These are phyloP conservation scores for Boletellus deceptivus DNA, from an alignment of 1,284 basidiomycete genomes.

Conservation along the genomic window DNA sequence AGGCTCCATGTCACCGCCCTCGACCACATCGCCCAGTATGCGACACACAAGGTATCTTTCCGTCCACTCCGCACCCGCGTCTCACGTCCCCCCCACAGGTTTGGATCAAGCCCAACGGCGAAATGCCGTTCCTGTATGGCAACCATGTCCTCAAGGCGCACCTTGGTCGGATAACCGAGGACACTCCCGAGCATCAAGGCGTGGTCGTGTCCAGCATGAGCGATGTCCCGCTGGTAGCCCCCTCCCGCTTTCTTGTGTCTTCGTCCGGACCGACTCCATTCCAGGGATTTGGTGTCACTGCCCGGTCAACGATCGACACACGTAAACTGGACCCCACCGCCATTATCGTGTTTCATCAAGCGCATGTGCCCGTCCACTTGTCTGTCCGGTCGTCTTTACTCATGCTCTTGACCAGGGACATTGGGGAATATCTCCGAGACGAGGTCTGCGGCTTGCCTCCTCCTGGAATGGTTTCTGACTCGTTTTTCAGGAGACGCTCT, in stretches of 20 bases:
- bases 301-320: slow-evolving; percentile 93
- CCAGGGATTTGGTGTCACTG: slow-evolving; percentile 97
- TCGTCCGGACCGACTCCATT: slow-evolving; percentile 9
- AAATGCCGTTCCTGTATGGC: slow-evolving; percentile 98
- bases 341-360: slow-evolving; percentile 98
- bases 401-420: slow-evolving; percentile 60
- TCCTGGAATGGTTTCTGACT: slow-evolving; percentile 10
- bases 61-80: neutral
- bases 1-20: slow-evolving; percentile 94
- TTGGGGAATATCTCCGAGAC: slow-evolving; percentile 94
- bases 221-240: slow-evolving; percentile 84
- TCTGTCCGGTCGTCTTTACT: slow-evolving; percentile 2
- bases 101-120: slow-evolving; percentile 99
- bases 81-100: slow-evolving; percentile 53
- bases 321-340: slow-evolving; percentile 97
- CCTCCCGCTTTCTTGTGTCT: neutral
- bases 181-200: slow-evolving; percentile 98
- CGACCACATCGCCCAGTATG: slow-evolving; percentile 94
- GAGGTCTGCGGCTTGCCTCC: slow-evolving; percentile 54
- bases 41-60: slow-evolving; percentile 87
- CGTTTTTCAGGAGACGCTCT: slow-evolving; percentile 62
- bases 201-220: slow-evolving; percentile 97
- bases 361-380: slow-evolving; percentile 47
- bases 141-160: slow-evolving; percentile 99
- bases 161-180: slow-evolving; percentile 97